Base-by-base conservation (phyloP, 1,284 basidiomycete species). In the Afroboletus lepidellus region DNA sequence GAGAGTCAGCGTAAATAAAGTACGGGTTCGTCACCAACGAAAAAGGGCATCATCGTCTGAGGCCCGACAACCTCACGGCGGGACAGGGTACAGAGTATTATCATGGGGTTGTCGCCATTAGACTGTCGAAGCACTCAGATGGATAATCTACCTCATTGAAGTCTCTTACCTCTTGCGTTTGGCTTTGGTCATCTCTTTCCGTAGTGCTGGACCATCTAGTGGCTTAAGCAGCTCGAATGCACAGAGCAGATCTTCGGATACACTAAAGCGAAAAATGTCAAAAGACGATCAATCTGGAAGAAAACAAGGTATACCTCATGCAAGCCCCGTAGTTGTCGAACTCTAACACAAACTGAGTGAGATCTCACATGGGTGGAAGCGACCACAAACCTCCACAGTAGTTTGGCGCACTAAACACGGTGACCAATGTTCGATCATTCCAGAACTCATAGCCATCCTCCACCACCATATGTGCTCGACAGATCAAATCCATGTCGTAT, bases 381-480 rank as follows among this genome's bases (percentile, higher is more conserved):
- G 30, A n/a, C 34, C 25, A 59, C 56, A 23, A 77, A 95, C 95
- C 96, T 73, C 92, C 94, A 67, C 94, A 97, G 65, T 97, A 97
- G 68, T 97, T 97, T 9, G 94, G 94, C 50, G 97, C 97, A 61
- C 93, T 96, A 73, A 99, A 99, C 45, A 99, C 94, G 0, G 97
- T 99, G 42, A 99, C 97, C 59, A 99, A 74, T 48, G 96, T 98
- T 57, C 97, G 81, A 65, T 99, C 97, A 66, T 99, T 98, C 93
- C 97, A 99, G 69, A 99, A 99, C 76, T 99, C 97, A 69, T 99
- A 99, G 3, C 96, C 97, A 67, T 95, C 93, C 70, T 99, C 97
- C 50, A 99, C 97, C 34, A 99, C 97, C 97, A 99, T 99, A 74
- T 99, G 97, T 37, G 97, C 97, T 48, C 97, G 87, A 76, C 97